phyloP scores from a whole-genome alignment of 345 rosid genomes.

The Eucalyptus shirleyi region DNA sequence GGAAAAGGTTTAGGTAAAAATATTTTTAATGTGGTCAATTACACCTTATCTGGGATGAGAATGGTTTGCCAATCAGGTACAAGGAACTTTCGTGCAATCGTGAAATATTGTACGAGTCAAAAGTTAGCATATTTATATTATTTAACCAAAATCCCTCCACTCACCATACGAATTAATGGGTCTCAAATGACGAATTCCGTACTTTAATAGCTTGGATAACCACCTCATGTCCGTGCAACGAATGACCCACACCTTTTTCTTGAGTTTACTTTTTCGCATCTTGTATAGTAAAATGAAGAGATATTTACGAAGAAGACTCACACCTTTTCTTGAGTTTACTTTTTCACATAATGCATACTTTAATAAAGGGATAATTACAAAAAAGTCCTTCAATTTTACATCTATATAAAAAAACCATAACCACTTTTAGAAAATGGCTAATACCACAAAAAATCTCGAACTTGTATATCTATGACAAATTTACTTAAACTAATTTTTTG shows the following conservation, averaged over 20 bases:
- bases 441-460: no score
- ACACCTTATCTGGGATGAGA: fast-evolving
- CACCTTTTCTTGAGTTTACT: not conserved
- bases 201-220: not conserved
- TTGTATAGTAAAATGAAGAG: not conserved
- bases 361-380: not conserved
- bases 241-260: not conserved
- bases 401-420: not conserved
- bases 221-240: not conserved
- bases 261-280: not conserved
- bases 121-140: not conserved
- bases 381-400: not conserved
- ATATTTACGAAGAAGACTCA: not conserved
- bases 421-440: not conserved
- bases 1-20: not conserved
- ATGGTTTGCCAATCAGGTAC: not conserved
- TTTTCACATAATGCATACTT: not conserved
- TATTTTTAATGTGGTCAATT: not conserved
- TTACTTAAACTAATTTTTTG: no score
- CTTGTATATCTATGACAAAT: no score
- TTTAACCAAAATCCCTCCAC: not conserved
- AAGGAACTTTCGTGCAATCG: not conserved
- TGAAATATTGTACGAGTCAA: not conserved
- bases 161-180: not conserved
- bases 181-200: not conserved